Conservation (phyloP, 2,329 filamentous ascomycete genomes). For the Arthrobotrys megalospora region DNA sequence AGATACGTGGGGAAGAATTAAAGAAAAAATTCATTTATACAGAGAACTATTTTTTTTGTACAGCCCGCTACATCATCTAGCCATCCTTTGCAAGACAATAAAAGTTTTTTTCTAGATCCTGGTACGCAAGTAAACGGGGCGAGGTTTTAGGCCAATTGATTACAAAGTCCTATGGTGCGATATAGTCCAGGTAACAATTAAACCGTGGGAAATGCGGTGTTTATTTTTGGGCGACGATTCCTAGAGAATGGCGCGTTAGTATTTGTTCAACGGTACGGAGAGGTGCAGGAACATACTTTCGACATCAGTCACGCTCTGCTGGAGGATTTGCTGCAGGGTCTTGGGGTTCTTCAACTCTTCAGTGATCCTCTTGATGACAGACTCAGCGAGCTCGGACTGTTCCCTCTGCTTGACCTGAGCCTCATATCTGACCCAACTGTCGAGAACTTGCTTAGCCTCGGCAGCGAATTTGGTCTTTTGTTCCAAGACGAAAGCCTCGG, state of each 20-base stretch:
- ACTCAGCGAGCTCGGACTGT: conserved; percentile 94
- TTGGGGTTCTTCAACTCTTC: conserved; percentile 99
- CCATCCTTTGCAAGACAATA: conserved; percentile 37
- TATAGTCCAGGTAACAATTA: conserved; percentile 8
- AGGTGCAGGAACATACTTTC: conserved; percentile 71
- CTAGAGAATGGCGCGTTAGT: conserved; percentile 30
- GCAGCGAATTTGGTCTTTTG: conserved; percentile 91
- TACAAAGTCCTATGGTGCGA: conserved; percentile 14
- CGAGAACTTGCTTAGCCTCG: conserved; percentile 95
- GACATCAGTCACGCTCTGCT: conserved; percentile 95
- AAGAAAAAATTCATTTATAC: conserved; percentile 54
- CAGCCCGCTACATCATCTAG: conserved; percentile 59
- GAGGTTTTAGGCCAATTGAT: conserved; percentile 1
- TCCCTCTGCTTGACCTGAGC: conserved; percentile 98
- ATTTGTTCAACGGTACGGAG: background rate
- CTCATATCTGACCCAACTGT: conserved; percentile 99
- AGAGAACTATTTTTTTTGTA: conserved; percentile 58
- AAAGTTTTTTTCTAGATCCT: conserved; percentile 42
- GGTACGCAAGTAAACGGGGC: conserved; percentile 28
- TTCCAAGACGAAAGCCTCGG: conserved; percentile 96
- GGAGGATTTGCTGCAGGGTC: conserved; percentile 95
- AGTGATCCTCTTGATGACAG: conserved; percentile 95
- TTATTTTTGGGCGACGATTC: conserved; percentile 61
- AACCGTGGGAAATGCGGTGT: background rate
- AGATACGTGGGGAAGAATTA: conserved; percentile 2